Conservation (phyloP, 2,329 filamentous ascomycete species). For the Acephala macrosclerotiorum region DNA sequence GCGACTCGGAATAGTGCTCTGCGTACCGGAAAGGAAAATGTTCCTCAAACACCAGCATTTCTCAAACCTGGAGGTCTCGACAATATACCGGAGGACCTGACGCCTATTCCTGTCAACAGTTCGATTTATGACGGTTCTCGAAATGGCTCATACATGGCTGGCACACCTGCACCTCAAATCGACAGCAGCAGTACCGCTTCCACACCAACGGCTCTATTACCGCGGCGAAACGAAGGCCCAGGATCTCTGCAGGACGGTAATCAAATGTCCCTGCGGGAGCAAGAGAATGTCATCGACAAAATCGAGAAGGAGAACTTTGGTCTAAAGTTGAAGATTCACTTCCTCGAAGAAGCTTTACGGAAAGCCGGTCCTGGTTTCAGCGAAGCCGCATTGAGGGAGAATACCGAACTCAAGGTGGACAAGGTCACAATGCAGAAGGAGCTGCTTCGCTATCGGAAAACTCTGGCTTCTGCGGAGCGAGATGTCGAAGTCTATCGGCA, state of each 20-base stretch:
- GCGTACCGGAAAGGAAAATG: constrained; percentile 69
- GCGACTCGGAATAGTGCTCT: constrained; percentile 76
- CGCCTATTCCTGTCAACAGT: constrained; percentile 76
- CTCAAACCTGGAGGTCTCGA: constrained; percentile 64
- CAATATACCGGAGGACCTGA: constrained; percentile 74
- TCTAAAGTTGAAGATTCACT: constrained; percentile 96
- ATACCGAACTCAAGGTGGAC: constrained; percentile 94
- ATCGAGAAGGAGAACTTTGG: constrained; percentile 99
- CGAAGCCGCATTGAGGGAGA: constrained; percentile 88
- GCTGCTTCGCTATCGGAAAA: constrained; percentile 85
- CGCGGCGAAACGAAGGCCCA: constrained; percentile 67
- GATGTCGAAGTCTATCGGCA: constrained; percentile 85
- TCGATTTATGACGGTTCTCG: constrained; percentile 73
- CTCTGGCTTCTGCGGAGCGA: constrained; percentile 80
- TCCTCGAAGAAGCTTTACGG: constrained; percentile 87
- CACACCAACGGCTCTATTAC: constrained; percentile 78
- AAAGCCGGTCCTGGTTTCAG: constrained; percentile 91
- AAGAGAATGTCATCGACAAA: constrained; percentile 93
- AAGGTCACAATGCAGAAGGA: constrained; percentile 90
- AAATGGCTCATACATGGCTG: constrained; percentile 67
- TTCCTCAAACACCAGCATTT: constrained; percentile 72
- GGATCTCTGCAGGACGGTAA: constrained; percentile 85
- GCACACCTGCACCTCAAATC: constrained; percentile 78
- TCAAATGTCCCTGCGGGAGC: constrained; percentile 88
- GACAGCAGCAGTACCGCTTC: constrained; percentile 82